Evolutionary conservation across 305 asterid genomes (phyloP).

Genomic region (Vinca major): DNA sequence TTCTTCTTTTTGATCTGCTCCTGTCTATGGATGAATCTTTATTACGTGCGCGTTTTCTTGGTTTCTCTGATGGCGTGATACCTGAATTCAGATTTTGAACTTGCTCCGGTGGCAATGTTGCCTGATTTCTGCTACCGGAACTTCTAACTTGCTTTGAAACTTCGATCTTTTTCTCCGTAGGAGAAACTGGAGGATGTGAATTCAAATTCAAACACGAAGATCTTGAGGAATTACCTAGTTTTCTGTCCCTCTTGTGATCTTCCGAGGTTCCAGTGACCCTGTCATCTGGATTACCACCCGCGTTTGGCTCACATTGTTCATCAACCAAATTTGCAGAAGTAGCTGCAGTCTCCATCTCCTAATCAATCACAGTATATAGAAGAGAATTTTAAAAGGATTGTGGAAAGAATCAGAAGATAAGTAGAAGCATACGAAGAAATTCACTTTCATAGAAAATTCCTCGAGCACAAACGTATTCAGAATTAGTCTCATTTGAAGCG

Average conservation of each 20-base stretch:
- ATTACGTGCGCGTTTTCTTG: constrained; percentile 46
- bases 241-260: constrained; percentile 23
- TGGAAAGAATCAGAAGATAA: background rate
- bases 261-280: constrained; percentile 27
- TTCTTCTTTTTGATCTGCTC: constrained; percentile 27
- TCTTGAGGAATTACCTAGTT: constrained; percentile 16
- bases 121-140: constrained; percentile 24
- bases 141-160: constrained; percentile 25
- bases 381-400: constrained; percentile 12
- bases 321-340: constrained; percentile 30
- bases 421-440: background rate
- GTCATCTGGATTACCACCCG: constrained; percentile 18
- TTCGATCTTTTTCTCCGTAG: constrained; percentile 23
- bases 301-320: constrained; percentile 13
- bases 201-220: constrained; percentile 38
- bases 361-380: constrained; percentile 17
- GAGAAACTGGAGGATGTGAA: constrained; percentile 44
- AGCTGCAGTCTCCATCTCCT: constrained; percentile 43
- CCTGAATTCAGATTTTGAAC: constrained; percentile 12
- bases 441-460: background rate
- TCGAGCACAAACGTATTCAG: background rate
- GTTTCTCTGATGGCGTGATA: constrained; percentile 23
- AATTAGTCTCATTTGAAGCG: background rate
- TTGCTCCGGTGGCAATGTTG: constrained; percentile 17
- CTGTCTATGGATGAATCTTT: constrained; percentile 16